Conservation (phyloP, 148 eudicot genomes). For the Heliamphora exappendiculata region DNA sequence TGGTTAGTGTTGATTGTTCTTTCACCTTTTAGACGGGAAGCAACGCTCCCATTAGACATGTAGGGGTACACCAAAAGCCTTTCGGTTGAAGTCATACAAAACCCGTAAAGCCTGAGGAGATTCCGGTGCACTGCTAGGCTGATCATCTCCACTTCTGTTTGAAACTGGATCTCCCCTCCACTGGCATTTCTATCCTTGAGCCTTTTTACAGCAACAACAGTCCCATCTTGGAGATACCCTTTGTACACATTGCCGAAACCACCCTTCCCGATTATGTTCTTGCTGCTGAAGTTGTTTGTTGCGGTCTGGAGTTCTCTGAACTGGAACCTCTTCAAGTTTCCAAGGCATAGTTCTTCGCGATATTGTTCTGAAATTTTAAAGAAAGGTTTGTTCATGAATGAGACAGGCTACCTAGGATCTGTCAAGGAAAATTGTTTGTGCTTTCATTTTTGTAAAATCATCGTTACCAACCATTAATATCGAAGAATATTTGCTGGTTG, state of each 20-base stretch:
- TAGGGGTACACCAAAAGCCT: slow-evolving; percentile 88
- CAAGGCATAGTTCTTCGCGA: slow-evolving; percentile 69
- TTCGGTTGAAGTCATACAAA: slow-evolving; percentile 72
- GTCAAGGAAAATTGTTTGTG: neutral
- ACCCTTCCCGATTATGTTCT: slow-evolving; percentile 85
- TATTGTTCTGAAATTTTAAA: slow-evolving; percentile 42
- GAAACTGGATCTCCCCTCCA: slow-evolving; percentile 85
- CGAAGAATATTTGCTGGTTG: slow-evolving; percentile 59
- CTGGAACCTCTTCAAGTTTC: slow-evolving; percentile 74
- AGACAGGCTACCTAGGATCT: neutral
- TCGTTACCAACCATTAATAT: slow-evolving; percentile 48
- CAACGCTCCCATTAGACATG: slow-evolving; percentile 98
- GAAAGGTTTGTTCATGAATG: neutral
- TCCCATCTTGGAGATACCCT: slow-evolving; percentile 73
- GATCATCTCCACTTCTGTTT: slow-evolving; percentile 98
- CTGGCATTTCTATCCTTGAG: slow-evolving; percentile 73
- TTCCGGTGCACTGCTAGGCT: slow-evolving; percentile 92
- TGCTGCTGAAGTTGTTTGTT: slow-evolving; percentile 76
- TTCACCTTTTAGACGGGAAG: slow-evolving; percentile 92
- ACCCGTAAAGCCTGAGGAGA: slow-evolving; percentile 78
- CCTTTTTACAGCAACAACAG: slow-evolving; percentile 79
- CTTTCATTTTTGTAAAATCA: neutral
- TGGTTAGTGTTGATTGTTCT: neutral
- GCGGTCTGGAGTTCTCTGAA: slow-evolving; percentile 82
- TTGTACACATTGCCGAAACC: slow-evolving; percentile 92